Base-by-base conservation (phyloP, 768 basidiomycete species). In the Dendrothele bispora region DNA sequence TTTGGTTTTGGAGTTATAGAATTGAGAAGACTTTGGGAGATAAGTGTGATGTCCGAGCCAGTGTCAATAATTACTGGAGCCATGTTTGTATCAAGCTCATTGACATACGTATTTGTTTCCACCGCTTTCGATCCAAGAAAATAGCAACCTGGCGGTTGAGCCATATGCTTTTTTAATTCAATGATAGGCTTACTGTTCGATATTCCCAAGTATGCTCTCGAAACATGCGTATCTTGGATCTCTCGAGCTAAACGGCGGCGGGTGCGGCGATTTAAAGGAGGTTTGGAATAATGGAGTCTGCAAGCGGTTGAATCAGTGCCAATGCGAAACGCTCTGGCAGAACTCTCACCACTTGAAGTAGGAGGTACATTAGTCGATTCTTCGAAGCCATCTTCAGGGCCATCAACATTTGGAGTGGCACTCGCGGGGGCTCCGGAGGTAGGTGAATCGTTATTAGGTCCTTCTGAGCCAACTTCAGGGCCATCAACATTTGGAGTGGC, bases 61-160 rank as follows among this genome's bases (percentile, higher is more conserved):
- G 43, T 28, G 22, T 44, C 43, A 44, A 32, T 10, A 34, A 44
- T 44, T 18, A 44, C 43, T 17, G 20, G 18, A n/a, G n/a, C n/a
- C n/a, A n/a, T n/a, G n/a, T n/a, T n/a, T n/a, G n/a, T n/a, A n/a
- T n/a, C n/a, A n/a, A n/a, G n/a, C n/a, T n/a, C n/a, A n/a, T n/a
- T n/a, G n/a, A 58, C 28, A 29, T 48, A 35, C 3, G 40, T 57
- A 18, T 29, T 14, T 0, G 54, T 46, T 15, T 50, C 50, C 2
- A 57, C 62, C 25, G 67, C 64, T 35, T 57, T 49, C 5, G 67
- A 22, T 15, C 69, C 68, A 14, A 70, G 46, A 42, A 69, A 69
- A 1, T 64, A 30, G 39, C 61, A 62, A 18, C 68, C 68, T 2
- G 66, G 55, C 3, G 65, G 65, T 26, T 54, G 27, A 24, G 61